Evolutionary conservation across 148 eudicot genomes (phyloP), one percentile per base, ranked within the genome.

Genomic region (Cornus controversa): DNA sequence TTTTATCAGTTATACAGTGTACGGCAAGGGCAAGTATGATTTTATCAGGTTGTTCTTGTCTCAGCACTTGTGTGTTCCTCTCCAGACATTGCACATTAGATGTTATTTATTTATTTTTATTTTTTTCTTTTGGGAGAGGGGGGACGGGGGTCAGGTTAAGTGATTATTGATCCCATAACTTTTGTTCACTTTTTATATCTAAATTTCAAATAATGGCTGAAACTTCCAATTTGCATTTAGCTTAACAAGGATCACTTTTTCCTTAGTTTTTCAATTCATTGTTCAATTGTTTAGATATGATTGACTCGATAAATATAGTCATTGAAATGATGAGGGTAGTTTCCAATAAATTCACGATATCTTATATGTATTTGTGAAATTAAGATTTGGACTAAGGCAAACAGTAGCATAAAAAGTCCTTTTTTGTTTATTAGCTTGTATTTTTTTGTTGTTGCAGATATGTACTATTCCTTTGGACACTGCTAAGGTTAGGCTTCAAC

Each of bases 401-500:
- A 22, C 60, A 14, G 23, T 62, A 4, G 42, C 8, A 9, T 40
- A 40, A 24, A 24, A 65, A 62, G 53, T 72, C 36, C 0, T 16
- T 31, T 16, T 31, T 67, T 25, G 22, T 40, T 37, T 22, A 14
- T 37, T 26, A 50, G 24, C 29, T 2, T n/a, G 65, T n/a, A 18
- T 29, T 24, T 24, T 24, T 63, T 9, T 70, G 18, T 60, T 68
- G n/a, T 67, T 81, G 69, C 81, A 95, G 99, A 42, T 89, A 23
- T 93, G 97, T 78, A 96, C 99, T 66, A 81, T 96, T 70, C 99
- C 98, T 3, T 85, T 96, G 87, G 99, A 96, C 84, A 96, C 99
- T 70, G 99, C 99, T 63, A 96, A 96, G 77, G 98, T 96, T 27
- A 89, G 99, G 87, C 99, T 96, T 75, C 99, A 96, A 82, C 90